These are phyloP conservation scores for Fusarium keratoplasticum DNA, from an alignment of 2,329 filamentous ascomycete species.

Conservation along the genomic window DNA sequence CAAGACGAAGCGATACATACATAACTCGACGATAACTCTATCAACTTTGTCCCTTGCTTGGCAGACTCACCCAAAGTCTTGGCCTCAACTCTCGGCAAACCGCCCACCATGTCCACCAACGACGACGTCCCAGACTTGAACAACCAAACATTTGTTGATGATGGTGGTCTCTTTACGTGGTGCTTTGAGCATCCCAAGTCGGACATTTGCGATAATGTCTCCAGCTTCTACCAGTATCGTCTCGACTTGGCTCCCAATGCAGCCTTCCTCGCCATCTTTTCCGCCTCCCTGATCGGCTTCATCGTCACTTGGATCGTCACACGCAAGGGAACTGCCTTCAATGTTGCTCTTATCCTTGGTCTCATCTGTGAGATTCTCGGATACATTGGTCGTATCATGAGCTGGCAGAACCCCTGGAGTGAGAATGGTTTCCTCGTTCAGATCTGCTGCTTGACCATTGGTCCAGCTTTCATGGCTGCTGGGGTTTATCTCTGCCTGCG, in stretches of 20 bases:
- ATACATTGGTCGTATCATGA: conserved; percentile 68
- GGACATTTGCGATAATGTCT: conserved; percentile 47
- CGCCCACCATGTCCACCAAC: conserved; percentile 9
- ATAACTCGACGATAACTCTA: background rate
- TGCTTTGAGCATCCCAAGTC: conserved; percentile 46
- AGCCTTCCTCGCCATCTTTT: conserved; percentile 63
- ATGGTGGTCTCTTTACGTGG: conserved; percentile 31
- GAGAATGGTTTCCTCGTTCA: conserved; percentile 64
- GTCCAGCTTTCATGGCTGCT: conserved; percentile 72
- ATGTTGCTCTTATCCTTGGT: conserved; percentile 65
- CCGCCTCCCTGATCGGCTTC: conserved; percentile 55
- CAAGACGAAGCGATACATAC: background rate
- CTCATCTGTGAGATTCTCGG: conserved; percentile 68
- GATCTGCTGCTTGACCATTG: conserved; percentile 72
- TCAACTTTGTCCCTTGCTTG: background rate
- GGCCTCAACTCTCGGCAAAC: no score
- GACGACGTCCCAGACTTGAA: conserved; percentile 25
- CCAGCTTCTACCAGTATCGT: conserved; percentile 62
- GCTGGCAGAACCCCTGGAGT: conserved; percentile 65
- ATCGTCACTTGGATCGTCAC: conserved; percentile 55
- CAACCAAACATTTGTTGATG: conserved; percentile 36
- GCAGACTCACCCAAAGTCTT: background rate
- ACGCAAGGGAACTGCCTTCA: conserved; percentile 62
- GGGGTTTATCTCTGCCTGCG: conserved; percentile 72
- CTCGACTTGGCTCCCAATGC: conserved; percentile 64